A percentile compares a stretch with the other conserved stretches of the same genome.
phyloP scores from a whole-genome alignment of 2,329 filamentous ascomycete genomes.

The Aspergillus puulaauensis region DNA sequence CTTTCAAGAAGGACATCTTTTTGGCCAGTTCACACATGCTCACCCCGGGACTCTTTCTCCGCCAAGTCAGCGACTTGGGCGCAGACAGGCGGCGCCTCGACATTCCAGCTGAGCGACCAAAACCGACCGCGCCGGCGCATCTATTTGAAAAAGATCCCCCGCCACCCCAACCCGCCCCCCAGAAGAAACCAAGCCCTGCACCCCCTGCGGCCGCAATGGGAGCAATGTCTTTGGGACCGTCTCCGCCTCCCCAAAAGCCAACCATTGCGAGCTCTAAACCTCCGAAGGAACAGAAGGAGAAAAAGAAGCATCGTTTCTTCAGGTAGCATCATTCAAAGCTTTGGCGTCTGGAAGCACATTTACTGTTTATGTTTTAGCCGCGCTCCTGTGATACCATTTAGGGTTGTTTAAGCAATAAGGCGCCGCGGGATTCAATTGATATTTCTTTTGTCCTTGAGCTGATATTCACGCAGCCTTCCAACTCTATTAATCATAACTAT shows the following conservation, averaged over 20 bases:
- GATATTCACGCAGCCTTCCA: not conserved
- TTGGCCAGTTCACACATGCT: conserved; percentile 91
- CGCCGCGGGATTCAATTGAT: conserved; percentile 8
- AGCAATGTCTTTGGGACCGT: conserved; percentile 37
- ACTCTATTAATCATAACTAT: not conserved
- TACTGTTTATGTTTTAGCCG: conserved; percentile 16
- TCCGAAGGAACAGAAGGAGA: conserved; percentile 45
- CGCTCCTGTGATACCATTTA: conserved; percentile 37
- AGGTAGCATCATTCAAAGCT: conserved; percentile 21
- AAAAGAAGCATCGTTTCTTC: conserved; percentile 61
- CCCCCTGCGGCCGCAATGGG: conserved; percentile 36
- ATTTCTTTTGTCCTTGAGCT: conserved; percentile 4
- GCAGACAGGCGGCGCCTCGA: conserved; percentile 72
- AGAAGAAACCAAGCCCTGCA: conserved; percentile 24
- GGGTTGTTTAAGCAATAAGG: conserved; percentile 14
- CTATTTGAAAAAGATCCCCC: conserved; percentile 72
- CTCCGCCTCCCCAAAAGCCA: conserved; percentile 42
- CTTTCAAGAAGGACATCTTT: conserved; percentile 77
- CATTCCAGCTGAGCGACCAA: conserved; percentile 76
- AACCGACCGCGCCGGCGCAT: conserved; percentile 79
- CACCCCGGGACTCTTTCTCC: conserved; percentile 76
- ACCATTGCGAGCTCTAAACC: conserved; percentile 21
- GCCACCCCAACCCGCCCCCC: conserved; percentile 36
- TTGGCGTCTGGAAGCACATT: not conserved
- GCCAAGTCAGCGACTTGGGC: conserved; percentile 78